Percentiles rank a stretch among this genome's conserved stretches.
phyloP scores from a whole-genome alignment of 2,329 filamentous ascomycete species.

The Arthrinium puccinioides region DNA sequence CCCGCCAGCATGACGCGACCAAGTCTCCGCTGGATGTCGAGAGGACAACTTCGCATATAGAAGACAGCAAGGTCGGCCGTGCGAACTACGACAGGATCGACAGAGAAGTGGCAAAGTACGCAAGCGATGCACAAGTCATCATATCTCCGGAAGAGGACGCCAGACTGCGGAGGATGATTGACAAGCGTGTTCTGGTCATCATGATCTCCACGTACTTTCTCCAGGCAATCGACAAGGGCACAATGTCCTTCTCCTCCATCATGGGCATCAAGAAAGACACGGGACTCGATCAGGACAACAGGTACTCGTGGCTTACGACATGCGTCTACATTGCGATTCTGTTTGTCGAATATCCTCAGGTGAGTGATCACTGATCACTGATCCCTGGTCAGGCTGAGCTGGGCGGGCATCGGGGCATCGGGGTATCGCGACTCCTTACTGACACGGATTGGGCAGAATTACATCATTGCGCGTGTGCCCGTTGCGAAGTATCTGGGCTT shows the following conservation, averaged over 20 bases:
- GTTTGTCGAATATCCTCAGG: slow-evolving; percentile 63
- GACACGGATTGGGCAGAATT: slow-evolving; percentile 22
- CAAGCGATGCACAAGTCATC: slow-evolving; percentile 43
- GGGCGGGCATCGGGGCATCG: too few relatives aligned
- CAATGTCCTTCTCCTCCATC: slow-evolving; percentile 56
- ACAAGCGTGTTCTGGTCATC: slow-evolving; percentile 58
- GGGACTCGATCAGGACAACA: slow-evolving; percentile 30
- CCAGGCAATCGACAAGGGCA: slow-evolving; percentile 63
- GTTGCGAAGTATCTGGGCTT: slow-evolving; percentile 60
- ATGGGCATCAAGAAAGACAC: slow-evolving; percentile 52
- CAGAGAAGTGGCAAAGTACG: slow-evolving; percentile 64
- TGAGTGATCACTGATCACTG: slow-evolving; percentile 6
- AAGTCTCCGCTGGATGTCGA: slow-evolving; percentile 23
- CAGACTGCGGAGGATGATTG: slow-evolving; percentile 57
- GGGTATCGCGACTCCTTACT: too few relatives aligned
- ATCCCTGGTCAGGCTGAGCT: not conserved
- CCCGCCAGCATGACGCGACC: slow-evolving; percentile 9
- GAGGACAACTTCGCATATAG: slow-evolving; percentile 10
- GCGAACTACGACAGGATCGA: slow-evolving; percentile 50
- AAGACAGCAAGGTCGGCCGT: slow-evolving; percentile 39
- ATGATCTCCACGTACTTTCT: slow-evolving; percentile 72
- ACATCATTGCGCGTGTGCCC: slow-evolving; percentile 54
- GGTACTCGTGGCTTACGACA: slow-evolving; percentile 67
- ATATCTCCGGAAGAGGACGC: slow-evolving; percentile 54
- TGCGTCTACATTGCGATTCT: slow-evolving; percentile 69